Evolutionary conservation across 164 flowering plant species (phyloP).

Genomic region (Stephania cephalantha): DNA sequence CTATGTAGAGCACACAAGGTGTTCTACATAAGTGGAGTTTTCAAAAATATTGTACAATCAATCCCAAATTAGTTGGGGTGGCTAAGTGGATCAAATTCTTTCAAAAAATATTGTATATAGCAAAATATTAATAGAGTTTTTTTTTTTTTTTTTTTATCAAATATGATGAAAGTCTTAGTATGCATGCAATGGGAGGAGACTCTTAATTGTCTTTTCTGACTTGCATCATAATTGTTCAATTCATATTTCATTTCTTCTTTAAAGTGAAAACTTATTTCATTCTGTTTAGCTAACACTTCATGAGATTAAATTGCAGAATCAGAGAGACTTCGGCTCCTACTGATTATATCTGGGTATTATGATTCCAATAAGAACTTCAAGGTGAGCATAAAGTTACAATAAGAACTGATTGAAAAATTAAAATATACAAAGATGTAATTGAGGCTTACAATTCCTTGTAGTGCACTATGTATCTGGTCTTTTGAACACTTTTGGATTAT

Average conservation of each 20-base stretch:
- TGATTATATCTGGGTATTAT: constrained; percentile 65
- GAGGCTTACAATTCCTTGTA: background rate
- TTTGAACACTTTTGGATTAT: background rate
- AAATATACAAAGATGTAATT: background rate
- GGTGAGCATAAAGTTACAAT: constrained; percentile 24
- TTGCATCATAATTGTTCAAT: too few species aligned
- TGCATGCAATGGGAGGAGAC: too few species aligned
- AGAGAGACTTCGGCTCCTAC: constrained; percentile 52
- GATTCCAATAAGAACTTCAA: constrained; percentile 57
- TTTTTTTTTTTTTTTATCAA: too few species aligned
- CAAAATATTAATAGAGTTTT: too few species aligned
- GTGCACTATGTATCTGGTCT: background rate
- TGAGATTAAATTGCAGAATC: constrained; percentile 30
- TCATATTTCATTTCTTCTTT: background rate
- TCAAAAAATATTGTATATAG: too few species aligned
- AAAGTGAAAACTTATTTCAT: background rate
- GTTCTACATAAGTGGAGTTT: too few species aligned
- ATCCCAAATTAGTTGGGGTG: too few species aligned
- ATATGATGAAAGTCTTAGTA: too few species aligned
- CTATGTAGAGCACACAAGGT: too few species aligned
- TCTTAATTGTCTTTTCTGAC: too few species aligned
- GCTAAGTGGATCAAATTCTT: too few species aligned
- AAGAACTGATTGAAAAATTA: background rate
- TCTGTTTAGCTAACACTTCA: background rate
- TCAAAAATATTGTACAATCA: too few species aligned